phyloP scores from a whole-genome alignment of 176 grass and related monocot genomes.

The Oropetium thomaeum region DNA sequence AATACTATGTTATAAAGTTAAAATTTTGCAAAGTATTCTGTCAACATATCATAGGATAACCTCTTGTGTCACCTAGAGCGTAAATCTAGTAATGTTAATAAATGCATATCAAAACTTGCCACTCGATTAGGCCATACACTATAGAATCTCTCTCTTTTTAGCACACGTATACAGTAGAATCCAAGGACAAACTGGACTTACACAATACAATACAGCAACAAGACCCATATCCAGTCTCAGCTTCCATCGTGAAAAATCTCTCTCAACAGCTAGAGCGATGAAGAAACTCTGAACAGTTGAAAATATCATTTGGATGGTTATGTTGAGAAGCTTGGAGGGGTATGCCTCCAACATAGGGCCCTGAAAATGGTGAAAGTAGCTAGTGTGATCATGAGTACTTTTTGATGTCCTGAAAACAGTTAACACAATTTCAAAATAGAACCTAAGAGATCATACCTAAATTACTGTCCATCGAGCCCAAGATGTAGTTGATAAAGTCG shows the following conservation, averaged over 20 bases:
- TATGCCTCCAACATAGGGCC: constrained; percentile 46
- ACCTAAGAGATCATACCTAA: constrained; percentile 29
- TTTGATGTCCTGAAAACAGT: not conserved
- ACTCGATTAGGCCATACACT: not conserved
- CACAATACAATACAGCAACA: constrained; percentile 38
- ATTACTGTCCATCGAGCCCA: constrained; percentile 59
- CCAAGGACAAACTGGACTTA: constrained; percentile 9
- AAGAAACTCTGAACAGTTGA: constrained; percentile 50
- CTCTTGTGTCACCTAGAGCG: not conserved
- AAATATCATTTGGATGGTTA: constrained; percentile 51
- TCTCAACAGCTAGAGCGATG: constrained; percentile 41
- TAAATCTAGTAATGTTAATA: not conserved
- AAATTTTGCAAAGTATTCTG: not conserved
- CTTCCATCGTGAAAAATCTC: constrained; percentile 56
- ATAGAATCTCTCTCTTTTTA: no score
- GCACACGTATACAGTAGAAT: not conserved
- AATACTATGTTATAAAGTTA: not conserved
- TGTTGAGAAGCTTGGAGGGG: constrained; percentile 49
- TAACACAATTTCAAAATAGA: not conserved
- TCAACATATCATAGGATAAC: not conserved
- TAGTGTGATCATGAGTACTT: not conserved
- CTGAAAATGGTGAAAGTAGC: constrained; percentile 19
- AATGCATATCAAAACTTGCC: not conserved
- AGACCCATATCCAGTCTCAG: constrained; percentile 29
- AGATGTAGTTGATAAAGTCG: constrained; percentile 13